These are phyloP conservation scores for Penicillium longicatenatum DNA, from an alignment of 495 filamentous ascomycete species.

Conservation along the genomic window DNA sequence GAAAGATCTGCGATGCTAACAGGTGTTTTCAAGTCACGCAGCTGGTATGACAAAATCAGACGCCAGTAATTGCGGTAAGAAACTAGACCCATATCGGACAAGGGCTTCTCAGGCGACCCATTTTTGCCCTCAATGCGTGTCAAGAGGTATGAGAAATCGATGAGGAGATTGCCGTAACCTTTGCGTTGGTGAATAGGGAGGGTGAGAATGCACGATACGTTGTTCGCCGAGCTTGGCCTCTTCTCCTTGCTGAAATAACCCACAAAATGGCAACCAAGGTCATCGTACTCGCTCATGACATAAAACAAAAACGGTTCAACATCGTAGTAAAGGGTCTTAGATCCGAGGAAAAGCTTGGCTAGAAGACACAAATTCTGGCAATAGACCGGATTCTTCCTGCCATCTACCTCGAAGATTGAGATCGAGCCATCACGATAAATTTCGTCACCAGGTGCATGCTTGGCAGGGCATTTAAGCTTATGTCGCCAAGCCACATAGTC, in stretches of 20 bases:
- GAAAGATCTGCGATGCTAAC: constrained; percentile 80
- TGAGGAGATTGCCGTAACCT: constrained; percentile 93
- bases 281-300: constrained; percentile 95
- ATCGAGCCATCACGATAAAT: constrained; percentile 94
- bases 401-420: constrained; percentile 96
- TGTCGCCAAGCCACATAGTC: constrained; percentile 97
- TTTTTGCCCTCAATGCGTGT: constrained; percentile 92
- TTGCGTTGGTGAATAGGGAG: constrained; percentile 95
- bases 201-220: constrained; percentile 95
- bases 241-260: constrained; percentile 99
- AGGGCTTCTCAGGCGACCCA: constrained; percentile 94
- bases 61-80: constrained; percentile 98
- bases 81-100: constrained; percentile 96
- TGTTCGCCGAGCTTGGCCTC: constrained; percentile 90
- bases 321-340: constrained; percentile 98
- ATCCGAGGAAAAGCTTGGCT: constrained; percentile 94
- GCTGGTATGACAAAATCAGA: constrained; percentile 79
- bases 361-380: constrained; percentile 97
- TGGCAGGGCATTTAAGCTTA: constrained; percentile 95
- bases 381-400: constrained; percentile 93
- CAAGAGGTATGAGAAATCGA: constrained; percentile 96
- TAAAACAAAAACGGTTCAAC: constrained; percentile 99
- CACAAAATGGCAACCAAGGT: constrained; percentile 93
- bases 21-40: constrained; percentile 64
- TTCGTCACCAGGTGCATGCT: constrained; percentile 95